These are phyloP conservation scores for Penicillium olsonii DNA, from an alignment of 2,329 filamentous ascomycete genomes.

Conservation along the genomic window DNA sequence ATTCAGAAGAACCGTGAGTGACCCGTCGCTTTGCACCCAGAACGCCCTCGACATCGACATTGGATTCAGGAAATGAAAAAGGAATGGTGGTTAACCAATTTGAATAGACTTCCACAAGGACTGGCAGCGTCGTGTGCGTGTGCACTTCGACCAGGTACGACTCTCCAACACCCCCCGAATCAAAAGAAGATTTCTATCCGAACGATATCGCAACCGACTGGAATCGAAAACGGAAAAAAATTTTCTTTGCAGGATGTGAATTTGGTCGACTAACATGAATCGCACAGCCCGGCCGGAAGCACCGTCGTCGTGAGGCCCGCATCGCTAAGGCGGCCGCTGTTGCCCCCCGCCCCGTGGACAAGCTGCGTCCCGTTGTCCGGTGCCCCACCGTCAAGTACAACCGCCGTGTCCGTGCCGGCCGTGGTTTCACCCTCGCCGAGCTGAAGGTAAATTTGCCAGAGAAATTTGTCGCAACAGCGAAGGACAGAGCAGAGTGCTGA, in stretches of 20 bases:
- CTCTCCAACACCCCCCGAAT: conserved; percentile 33
- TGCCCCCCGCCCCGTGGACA: conserved; percentile 95
- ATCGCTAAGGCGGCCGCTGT: conserved; percentile 92
- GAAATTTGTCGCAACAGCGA: too few relatives aligned
- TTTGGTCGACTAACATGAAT: conserved; percentile 35
- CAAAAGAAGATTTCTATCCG: conserved; percentile 9
- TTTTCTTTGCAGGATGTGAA: conserved; percentile 14
- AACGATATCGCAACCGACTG: conserved; percentile 19
- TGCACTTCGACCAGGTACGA: conserved; percentile 99
- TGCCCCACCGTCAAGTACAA: conserved; percentile 99
- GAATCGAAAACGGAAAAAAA: conserved; percentile 15
- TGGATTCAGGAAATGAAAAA: conserved; percentile 21
- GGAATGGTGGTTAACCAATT: conserved; percentile 28
- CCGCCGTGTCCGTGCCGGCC: conserved; percentile 92
- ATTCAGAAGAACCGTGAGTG: conserved; percentile 90
- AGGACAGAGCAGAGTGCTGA: conserved; percentile 10
- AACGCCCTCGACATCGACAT: conserved; percentile 12
- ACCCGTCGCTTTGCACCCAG: conserved; percentile 9
- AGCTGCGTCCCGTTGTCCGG: conserved; percentile 91
- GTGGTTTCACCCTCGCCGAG: conserved; percentile 96
- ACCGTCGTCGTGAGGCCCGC: conserved; percentile 85
- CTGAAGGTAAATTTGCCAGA: conserved; percentile 73
- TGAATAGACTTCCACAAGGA: conserved; percentile 94
- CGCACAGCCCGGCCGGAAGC: conserved; percentile 91
- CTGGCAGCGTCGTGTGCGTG: conserved; percentile 98